These are phyloP conservation scores for Pichia sp. DNA, from an alignment of 1,139 yeast species.

Conservation along the genomic window DNA sequence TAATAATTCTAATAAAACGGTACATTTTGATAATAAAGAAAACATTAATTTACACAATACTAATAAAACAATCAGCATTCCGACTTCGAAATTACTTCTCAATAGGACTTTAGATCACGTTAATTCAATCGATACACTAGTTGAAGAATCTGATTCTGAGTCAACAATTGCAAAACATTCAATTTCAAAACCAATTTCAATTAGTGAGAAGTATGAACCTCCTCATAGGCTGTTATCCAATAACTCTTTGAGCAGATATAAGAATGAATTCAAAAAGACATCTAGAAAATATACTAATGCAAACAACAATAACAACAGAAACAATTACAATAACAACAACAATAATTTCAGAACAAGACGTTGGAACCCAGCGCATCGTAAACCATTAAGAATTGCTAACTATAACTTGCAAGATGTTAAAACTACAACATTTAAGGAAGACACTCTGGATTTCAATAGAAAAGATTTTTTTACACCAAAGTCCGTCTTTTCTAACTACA, in stretches of 20 bases:
- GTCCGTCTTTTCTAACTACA: conserved; percentile 61
- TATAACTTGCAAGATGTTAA: conserved; percentile 22
- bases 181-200: conserved; percentile 9
- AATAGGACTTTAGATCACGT: not conserved
- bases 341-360: conserved; percentile 10
- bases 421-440: conserved; percentile 4
- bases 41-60: not conserved
- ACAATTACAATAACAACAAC: conserved; percentile 4
- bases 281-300: not conserved
- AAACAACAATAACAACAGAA: not conserved
- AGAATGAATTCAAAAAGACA: conserved; percentile 1
- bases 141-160: not conserved
- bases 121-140: conserved; percentile 6
- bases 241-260: conserved; percentile 2
- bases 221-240: conserved; percentile 12
- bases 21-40: not conserved
- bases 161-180: conserved; percentile 1
- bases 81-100: not conserved
- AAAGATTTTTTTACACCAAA: conserved; percentile 76
- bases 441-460: conserved; percentile 39
- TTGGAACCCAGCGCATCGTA: conserved; percentile 27
- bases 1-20: not conserved
- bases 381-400: conserved; percentile 38
- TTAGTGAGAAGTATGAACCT: conserved; percentile 15
- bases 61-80: not conserved